A percentile compares a stretch with the other conserved stretches of the same genome.
phyloP scores from a whole-genome alignment of 2,329 filamentous ascomycete genomes.

The Pyrenochaeta sp. region DNA sequence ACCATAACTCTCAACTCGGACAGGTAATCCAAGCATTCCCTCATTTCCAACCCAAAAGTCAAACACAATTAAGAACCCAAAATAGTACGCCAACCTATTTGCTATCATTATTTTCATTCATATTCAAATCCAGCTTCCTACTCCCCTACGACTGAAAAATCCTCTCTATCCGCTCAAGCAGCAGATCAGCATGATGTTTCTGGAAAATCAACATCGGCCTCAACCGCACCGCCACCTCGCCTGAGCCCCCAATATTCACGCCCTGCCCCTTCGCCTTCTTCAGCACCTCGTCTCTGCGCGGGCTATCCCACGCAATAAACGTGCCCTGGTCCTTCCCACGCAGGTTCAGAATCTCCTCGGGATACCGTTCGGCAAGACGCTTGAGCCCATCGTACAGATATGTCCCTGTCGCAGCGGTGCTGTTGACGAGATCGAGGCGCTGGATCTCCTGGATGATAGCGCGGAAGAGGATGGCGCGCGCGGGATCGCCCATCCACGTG shows the following conservation, averaged over 20 bases:
- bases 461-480: slow-evolving; percentile 83
- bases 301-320: slow-evolving; percentile 91
- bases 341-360: slow-evolving; percentile 80
- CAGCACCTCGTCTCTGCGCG: slow-evolving; percentile 80
- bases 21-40: no score
- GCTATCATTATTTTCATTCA: no score
- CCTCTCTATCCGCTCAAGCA: slow-evolving; percentile 81
- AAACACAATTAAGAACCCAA: no score
- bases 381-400: slow-evolving; percentile 79
- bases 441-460: slow-evolving; percentile 85
- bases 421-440: slow-evolving; percentile 76
- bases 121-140: background rate
- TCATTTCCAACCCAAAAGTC: no score
- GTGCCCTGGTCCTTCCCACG: slow-evolving; percentile 88
- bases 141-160: slow-evolving; percentile 61
- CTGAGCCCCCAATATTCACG: slow-evolving; percentile 87
- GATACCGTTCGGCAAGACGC: slow-evolving; percentile 73
- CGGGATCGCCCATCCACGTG: slow-evolving; percentile 96
- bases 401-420: slow-evolving; percentile 79
- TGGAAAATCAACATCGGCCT: slow-evolving; percentile 93
- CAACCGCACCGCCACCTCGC: slow-evolving; percentile 76
- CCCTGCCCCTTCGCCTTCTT: slow-evolving; percentile 80
- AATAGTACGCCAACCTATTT: no score
- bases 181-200: slow-evolving; percentile 86
- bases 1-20: no score